Base-by-base conservation (phyloP, 116 monocot genomes). In the Dioscorea cayenensis region DNA sequence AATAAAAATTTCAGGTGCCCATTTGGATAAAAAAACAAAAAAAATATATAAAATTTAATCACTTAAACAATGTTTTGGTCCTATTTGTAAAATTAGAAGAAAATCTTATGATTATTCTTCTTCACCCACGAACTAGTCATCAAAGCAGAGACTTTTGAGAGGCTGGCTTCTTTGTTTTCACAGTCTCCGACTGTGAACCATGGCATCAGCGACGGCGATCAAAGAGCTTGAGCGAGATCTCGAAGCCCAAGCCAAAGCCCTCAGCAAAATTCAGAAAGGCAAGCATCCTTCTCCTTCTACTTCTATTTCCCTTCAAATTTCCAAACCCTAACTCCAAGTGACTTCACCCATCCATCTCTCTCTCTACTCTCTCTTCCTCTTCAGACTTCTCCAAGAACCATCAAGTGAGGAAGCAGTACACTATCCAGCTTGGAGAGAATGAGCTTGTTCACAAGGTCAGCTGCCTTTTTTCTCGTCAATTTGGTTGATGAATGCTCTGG, bases 391-490 rank as follows among this genome's bases (percentile, higher is more conserved):
- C 82, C 19, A 95, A 92, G 87, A 92, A 90, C 71, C 87, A 95
- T 59, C 90, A 95, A 83, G 84, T 95, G 69, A 66, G 92, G 70
- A 95, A 92, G 85, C 92, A 95, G 85, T 92, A 92, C 82, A 92
- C 92, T n/a, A 87, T 95, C 72, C 95, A 95, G 80, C 85, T 95
- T 7, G 92, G 95, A 14, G 95, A 95, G 84, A 95, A 95, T 75
- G 92, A 95, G 73, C 92, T 95, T 68, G 95, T 95, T 19, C 81
- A 90, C 78, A 92, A 92, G 83, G 87, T 85, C 25, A 32, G 35
- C 7, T 22, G 23, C 60, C 16, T 51, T 16, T 51, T 51, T 2
- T 51, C 51, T 51, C 51, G 0, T 16, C 51, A 1, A 16, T 51
- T 51, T 51, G 9, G 51, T 16, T 16, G 16, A 1, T 51, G 16